A percentile compares a stretch with the other conserved stretches of the same genome.
These are phyloP conservation scores for Ocimum tenuiflorum DNA, from an alignment of 257 asterid species.

Conservation along the genomic window DNA sequence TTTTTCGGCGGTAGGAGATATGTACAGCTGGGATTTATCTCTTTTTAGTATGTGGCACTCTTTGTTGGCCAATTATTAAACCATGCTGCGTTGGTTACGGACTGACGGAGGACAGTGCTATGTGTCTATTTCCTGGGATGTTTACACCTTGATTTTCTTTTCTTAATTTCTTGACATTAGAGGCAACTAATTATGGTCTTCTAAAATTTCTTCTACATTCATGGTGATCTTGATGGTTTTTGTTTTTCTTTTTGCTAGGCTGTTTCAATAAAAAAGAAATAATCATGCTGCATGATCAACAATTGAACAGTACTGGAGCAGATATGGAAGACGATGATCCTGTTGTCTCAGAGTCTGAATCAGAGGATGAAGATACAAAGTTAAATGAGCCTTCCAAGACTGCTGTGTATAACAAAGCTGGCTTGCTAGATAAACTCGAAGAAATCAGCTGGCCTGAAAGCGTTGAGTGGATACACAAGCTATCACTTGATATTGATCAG, in stretches of 20 bases:
- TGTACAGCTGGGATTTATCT: no score
- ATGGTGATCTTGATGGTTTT: no score
- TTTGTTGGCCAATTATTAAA: not conserved
- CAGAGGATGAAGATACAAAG: conserved; percentile 46
- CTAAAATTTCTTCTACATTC: no score
- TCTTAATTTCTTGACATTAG: no score
- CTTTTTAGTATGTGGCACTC: not conserved
- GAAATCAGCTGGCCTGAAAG: conserved; percentile 72
- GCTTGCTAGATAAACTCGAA: conserved; percentile 63
- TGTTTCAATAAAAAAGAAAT: not conserved
- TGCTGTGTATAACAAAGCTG: conserved; percentile 58
- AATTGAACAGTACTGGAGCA: not conserved
- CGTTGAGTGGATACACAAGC: conserved; percentile 71
- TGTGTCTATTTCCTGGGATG: not conserved
- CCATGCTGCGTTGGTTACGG: not conserved
- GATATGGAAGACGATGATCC: conserved; percentile 46
- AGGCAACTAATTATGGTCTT: no score
- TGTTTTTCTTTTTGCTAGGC: not conserved
- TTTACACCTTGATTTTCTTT: not conserved
- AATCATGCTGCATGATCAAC: conserved; percentile 7
- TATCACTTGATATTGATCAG: conserved; percentile 46
- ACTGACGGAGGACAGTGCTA: not conserved
- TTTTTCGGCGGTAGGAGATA: not conserved
- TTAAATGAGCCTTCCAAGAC: conserved; percentile 66
- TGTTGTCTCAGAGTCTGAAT: conserved; percentile 45